Conservation (phyloP, 306 rosid genomes). For the Bauhinia variegata region DNA sequence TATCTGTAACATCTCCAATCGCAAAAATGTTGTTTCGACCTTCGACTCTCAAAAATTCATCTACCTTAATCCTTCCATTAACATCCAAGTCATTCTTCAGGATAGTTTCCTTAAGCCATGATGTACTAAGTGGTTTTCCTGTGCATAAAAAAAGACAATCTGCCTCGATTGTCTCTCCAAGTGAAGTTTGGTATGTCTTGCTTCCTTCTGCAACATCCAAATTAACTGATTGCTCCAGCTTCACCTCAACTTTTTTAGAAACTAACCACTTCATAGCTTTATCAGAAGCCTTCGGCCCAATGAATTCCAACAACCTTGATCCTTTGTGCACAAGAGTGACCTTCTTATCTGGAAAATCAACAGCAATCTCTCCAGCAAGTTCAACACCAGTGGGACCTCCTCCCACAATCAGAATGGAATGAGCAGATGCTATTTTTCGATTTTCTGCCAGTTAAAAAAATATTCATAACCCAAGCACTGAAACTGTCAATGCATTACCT, state of each 20-base stretch:
- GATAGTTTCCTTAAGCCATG: conserved; percentile 69
- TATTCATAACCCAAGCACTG: conserved; percentile 19
- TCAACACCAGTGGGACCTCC: conserved; percentile 96
- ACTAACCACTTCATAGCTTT: conserved; percentile 64
- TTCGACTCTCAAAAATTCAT: conserved; percentile 58
- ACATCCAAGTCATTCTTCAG: conserved; percentile 51
- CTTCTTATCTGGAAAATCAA: conserved; percentile 68
- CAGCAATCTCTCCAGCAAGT: conserved; percentile 82
- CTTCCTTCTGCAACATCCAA: conserved; percentile 41
- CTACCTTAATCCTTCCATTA: conserved; percentile 71
- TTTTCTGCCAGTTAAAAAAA: conserved; percentile 54
- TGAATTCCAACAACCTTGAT: conserved; percentile 70
- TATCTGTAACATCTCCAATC: conserved; percentile 77
- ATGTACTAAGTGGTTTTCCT: conserved; percentile 53
- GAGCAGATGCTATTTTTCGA: conserved; percentile 66
- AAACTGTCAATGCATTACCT: conserved; percentile 19
- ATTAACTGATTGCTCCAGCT: conserved; percentile 54
- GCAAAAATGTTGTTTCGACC: conserved; percentile 67
- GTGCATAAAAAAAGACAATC: conserved; percentile 71
- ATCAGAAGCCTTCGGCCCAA: conserved; percentile 67
- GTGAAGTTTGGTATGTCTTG: conserved; percentile 55
- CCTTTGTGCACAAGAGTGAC: conserved; percentile 72
- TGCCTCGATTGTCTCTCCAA: conserved; percentile 61
- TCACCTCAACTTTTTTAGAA: conserved; percentile 67
- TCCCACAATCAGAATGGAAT: conserved; percentile 78